Base-by-base conservation (phyloP, 225 moss, liverwort and hornwort species). In the Bryoerythrophyllum caledonicum region DNA sequence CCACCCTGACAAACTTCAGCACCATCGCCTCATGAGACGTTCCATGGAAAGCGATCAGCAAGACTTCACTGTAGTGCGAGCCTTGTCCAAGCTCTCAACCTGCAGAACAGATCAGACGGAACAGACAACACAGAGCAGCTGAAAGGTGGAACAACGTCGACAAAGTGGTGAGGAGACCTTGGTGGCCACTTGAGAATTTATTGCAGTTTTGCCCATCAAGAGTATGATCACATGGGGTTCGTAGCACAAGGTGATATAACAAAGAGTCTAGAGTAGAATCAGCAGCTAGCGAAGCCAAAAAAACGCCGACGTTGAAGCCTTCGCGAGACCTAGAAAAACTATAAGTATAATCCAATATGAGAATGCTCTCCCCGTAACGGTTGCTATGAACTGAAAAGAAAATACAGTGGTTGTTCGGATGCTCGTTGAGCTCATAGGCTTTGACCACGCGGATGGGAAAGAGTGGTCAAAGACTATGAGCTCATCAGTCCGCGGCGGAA, bases 401-500 rank as follows among this genome's bases (percentile, higher is more conserved):
- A 49, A 19, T 17, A 19, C 48, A 49, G 38, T 49, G 48, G 17
- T 6, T 17, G 6, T 49, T 10, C 54, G 9, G 54, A 55, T 55
- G 24, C 2, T 68, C 37, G 28, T 63, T 73, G 78, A 63, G 37
- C 82, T 83, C 83, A 83, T 83, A 79, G 79, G 21, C 66, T 21
- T 79, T 83, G 83, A 83, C 79, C 83, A 83, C 72, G 60, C 79
- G 63, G 83, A 83, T 83, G 79, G 79, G 75, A 44, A 46, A 44
- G 17, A 46, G 37, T 79, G 83, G 83, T 83, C 83, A 83, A 83
- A 68, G 75, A 23, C 79, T 83, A 83, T 83, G 83, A 83, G 67
- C 57, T 53, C 72, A 49, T 49, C 48, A 17, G 48, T 83, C 76
- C 68, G 52, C 62, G 58, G 69, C 78, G 73, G 65, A 74, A 55